Evolutionary conservation across 1,284 basidiomycete species (phyloP).

Genomic region (Hemileccinum hortonii): DNA sequence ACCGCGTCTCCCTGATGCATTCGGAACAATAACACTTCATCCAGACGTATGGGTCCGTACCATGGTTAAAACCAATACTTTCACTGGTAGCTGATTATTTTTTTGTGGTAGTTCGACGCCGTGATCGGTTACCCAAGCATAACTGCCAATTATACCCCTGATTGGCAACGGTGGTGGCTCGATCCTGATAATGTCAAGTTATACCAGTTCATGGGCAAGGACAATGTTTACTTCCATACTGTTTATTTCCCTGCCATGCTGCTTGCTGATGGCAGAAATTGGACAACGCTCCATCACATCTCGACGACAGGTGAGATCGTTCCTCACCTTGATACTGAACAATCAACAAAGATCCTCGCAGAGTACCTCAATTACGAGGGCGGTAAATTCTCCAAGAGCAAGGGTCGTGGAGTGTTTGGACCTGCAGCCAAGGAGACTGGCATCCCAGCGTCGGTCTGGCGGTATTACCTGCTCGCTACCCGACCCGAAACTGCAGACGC

Average conservation of each 20-base stretch:
- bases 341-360: slow-evolving; percentile 32
- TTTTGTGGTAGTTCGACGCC: slow-evolving; percentile 80
- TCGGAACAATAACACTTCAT: slow-evolving; percentile 7
- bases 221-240: slow-evolving; percentile 98
- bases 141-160: slow-evolving; percentile 90
- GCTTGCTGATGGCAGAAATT: slow-evolving; percentile 85
- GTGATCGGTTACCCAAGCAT: slow-evolving; percentile 98
- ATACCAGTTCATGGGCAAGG: slow-evolving; percentile 99
- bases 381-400: slow-evolving; percentile 98
- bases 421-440: slow-evolving; percentile 93
- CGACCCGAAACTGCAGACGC: slow-evolving; percentile 94
- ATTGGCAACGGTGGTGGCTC: slow-evolving; percentile 99
- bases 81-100: slow-evolving; percentile 8
- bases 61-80: neutral
- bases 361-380: slow-evolving; percentile 99
- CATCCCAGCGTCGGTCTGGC: slow-evolving; percentile 92
- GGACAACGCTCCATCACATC: slow-evolving; percentile 95
- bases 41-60: slow-evolving; percentile 79
- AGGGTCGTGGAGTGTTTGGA: slow-evolving; percentile 96
- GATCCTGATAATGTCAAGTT: slow-evolving; percentile 88
- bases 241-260: slow-evolving; percentile 93
- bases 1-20: neutral
- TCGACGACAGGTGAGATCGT: slow-evolving; percentile 80
- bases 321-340: neutral
- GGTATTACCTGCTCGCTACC: slow-evolving; percentile 93